Evolutionary conservation across 1,139 yeast species (phyloP), one percentile per base, ranked within the genome.

Genomic region (Kodamaea sp.): DNA sequence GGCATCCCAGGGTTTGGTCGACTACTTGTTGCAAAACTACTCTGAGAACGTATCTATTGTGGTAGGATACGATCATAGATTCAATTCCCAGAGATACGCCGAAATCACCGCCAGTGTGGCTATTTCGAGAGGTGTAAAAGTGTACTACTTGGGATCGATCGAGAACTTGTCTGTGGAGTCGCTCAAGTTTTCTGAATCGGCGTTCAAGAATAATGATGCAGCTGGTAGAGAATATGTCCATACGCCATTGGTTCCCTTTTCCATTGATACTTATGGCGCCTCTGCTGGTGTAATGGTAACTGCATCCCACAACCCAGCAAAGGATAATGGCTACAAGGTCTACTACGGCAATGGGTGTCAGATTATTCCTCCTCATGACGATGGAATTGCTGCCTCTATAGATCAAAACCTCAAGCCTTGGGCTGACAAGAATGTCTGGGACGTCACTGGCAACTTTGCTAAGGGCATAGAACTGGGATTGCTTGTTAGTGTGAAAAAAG

Each of bases 321-420:
- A 72, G 44, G 97, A 90, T 55, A 92, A 92, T 53, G 98, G 98
- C 0, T 92, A 88, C 63, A 92, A 92, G 54, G 97, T 92, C 1
- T 90, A 92, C 63, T 88, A 94, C 77, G 69, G 74, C 11, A 92
- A 92, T 53, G 97, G 97, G 5, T 90, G 97, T 57, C 97, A 92
- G 57, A 92, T 92, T 43, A 88, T 90, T 31, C 94, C 97, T 1
- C 97, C 97, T 0, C 87, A 83, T 52, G 97, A 92, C 52, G 50
- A 53, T 4, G 80, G 73, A 1, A 92, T 92, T 46, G 90, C 96
- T 5, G 43, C 55, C 1, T 56, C 70, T 4, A 92, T 92, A 23
- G 70, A 72, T 15, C 49, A 62, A 10, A 86, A 87, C 53, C 61
- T 86, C 45, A 53, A 44, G 3, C 94, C 95, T 1, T 76, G 86